phyloP scores from a whole-genome alignment of 2,329 filamentous ascomycete species.

The Colletotrichum cuscutae region DNA sequence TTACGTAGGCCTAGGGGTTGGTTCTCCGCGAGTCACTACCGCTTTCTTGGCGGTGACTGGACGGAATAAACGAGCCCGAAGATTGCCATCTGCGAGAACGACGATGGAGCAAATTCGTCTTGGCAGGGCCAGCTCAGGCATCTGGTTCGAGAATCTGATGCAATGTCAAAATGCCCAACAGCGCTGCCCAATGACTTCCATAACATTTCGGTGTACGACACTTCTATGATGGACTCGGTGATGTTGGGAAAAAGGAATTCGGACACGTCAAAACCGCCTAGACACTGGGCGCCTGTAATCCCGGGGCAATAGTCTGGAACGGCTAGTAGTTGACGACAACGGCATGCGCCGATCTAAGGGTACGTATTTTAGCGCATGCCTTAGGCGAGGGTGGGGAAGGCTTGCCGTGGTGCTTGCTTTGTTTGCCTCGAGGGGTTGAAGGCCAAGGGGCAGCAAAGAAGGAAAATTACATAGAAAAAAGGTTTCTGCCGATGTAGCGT shows the following conservation, averaged over 20 bases:
- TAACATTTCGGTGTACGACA: neutral
- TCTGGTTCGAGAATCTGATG: neutral
- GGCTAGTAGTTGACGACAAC: conserved; percentile 16
- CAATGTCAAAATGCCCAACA: neutral
- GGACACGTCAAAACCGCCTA: conserved; percentile 12
- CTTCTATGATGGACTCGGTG: neutral
- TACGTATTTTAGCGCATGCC: conserved; percentile 18
- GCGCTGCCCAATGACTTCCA: neutral
- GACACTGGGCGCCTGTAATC: conserved; percentile 18
- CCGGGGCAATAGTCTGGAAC: conserved; percentile 30
- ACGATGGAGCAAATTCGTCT: neutral
- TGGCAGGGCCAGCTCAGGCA: neutral
- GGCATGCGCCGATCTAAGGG: conserved; percentile 27
- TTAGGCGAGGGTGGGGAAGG: conserved; percentile 28
- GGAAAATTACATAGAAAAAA: conserved; percentile 21
- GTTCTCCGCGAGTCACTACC: neutral
- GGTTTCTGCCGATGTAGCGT: conserved; percentile 33
- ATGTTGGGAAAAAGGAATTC: neutral
- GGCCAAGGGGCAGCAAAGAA: conserved; percentile 32
- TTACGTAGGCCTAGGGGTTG: conserved; percentile 8
- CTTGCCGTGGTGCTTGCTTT: conserved; percentile 22
- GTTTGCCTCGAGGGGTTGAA: conserved; percentile 29
- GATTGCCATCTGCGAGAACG: neutral
- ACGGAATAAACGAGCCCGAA: neutral
- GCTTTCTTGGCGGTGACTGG: neutral